phyloP scores from a whole-genome alignment of 1,284 basidiomycete genomes.

The Phylloporus sp. region DNA sequence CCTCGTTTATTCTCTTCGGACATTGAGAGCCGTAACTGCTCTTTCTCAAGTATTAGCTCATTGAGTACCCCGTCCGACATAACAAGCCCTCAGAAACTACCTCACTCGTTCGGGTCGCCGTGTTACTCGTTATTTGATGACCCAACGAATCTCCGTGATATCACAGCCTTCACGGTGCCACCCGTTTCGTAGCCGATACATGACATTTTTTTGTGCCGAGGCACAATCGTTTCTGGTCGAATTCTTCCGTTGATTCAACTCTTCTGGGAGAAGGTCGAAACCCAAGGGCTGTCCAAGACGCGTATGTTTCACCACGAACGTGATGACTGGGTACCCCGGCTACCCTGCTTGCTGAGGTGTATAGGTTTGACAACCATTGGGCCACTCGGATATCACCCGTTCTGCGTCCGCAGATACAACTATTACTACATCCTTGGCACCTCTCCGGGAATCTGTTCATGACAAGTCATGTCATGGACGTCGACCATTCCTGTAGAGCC shows the following conservation, averaged over 20 bases:
- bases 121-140: slow-evolving; percentile 7
- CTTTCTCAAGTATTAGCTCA: slow-evolving; percentile 7
- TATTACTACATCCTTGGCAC: too few species aligned
- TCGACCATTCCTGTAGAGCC: too few species aligned
- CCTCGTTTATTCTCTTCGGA: slow-evolving; percentile 15
- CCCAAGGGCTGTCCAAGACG: neutral
- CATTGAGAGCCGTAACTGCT: slow-evolving; percentile 11
- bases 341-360: neutral
- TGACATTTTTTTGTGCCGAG: neutral
- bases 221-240: neutral
- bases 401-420: too few species aligned
- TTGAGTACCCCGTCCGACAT: slow-evolving; percentile 1
- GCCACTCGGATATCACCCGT: neutral
- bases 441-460: too few species aligned
- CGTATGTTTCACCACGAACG: neutral
- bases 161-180: neutral
- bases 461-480: too few species aligned
- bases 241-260: neutral
- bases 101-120: neutral
- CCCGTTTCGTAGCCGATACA: neutral
- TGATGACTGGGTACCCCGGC: too few species aligned
- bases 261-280: neutral
- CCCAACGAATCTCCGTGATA: neutral
- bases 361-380: neutral
- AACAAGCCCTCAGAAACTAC: slow-evolving; percentile 10